Evolutionary conservation across 1,139 yeast genomes (phyloP).

Genomic region (Yamadazyma spencermartinsiae): DNA sequence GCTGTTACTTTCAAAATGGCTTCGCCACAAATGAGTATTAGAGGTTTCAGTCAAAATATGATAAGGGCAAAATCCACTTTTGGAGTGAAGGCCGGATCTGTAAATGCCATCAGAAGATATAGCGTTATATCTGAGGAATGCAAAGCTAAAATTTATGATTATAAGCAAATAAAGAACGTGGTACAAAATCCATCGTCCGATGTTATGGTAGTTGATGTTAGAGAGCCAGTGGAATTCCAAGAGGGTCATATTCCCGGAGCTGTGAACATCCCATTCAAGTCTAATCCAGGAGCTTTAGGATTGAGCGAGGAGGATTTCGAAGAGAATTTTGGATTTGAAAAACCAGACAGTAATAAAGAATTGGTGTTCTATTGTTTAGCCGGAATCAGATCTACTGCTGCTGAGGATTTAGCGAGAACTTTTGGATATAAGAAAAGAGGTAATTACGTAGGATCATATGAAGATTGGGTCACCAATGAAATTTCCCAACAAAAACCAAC

Average conservation of each 20-base stretch:
- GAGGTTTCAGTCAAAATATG: neutral
- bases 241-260: slow-evolving; percentile 81
- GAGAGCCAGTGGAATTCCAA: slow-evolving; percentile 83
- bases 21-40: neutral
- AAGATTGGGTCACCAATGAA: slow-evolving; percentile 74
- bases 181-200: slow-evolving; percentile 41
- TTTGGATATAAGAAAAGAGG: slow-evolving; percentile 83
- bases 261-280: slow-evolving; percentile 83
- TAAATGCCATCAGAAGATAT: slow-evolving; percentile 12
- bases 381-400: slow-evolving; percentile 88
- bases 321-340: slow-evolving; percentile 78
- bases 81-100: neutral
- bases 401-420: slow-evolving; percentile 88
- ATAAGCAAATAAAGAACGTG: slow-evolving; percentile 55
- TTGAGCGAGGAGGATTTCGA: slow-evolving; percentile 76
- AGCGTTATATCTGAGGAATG: slow-evolving; percentile 34
- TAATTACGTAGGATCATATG: slow-evolving; percentile 79
- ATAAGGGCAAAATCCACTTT: neutral
- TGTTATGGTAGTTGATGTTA: slow-evolving; percentile 74
- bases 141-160: slow-evolving; percentile 55
- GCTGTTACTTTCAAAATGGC: neutral
- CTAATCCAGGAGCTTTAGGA: slow-evolving; percentile 92
- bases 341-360: slow-evolving; percentile 71
- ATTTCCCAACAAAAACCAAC: slow-evolving; percentile 5
- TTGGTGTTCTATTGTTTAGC: slow-evolving; percentile 89